Base-by-base conservation (phyloP, 768 basidiomycete genomes). In the Mycena polygramma region DNA sequence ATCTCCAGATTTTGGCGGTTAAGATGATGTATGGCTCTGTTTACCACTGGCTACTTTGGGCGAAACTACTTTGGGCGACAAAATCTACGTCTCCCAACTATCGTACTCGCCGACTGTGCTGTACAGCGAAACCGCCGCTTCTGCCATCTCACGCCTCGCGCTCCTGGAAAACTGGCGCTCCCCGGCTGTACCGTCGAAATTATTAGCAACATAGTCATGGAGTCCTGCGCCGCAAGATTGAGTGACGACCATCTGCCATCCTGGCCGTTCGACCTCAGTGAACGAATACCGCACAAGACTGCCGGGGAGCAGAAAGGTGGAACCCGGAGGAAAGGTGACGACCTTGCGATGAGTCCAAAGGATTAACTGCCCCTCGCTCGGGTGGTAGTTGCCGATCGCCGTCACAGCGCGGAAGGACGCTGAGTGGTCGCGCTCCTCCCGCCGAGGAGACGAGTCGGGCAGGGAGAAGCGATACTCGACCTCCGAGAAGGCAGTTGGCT, bases 401-500 rank as follows among this genome's bases (percentile, higher is more conserved):
- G 59, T 49, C 20, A 61, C 1, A 2, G 20, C 59, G 10, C 22
- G 41, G 15, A 45, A 49, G 1, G 20, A 24, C 7, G 57, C 20
- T 1, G 35, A 20, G 35, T 39, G 59, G 9, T 24, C 30, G 30
- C 11, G 17, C n/a, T 9, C 1, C 0, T 20, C 13, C 6, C 19
- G 26, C 0, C 17, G 19, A 10, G 46, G 46, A 2, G n/a, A 9
- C 1, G 59, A 49, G 35, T 59, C 24, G 1, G 45, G 24, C 3
- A 59, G 5, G 2, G 30, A 48, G 19, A 61, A 61, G 10, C 41
- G 46, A 10, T 61, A 61, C 5, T 46, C 20, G 1, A 61, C 19
- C 20, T 49, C 59, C 20, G 48, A 20, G n/a, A 61, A 49, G 0
- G 60, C 60, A 3, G 48, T 61, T 5, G 48, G 48, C 49, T 61